Evolutionary conservation across 176 grass and related monocot species (phyloP).

Genomic region (Juncus inflexus): DNA sequence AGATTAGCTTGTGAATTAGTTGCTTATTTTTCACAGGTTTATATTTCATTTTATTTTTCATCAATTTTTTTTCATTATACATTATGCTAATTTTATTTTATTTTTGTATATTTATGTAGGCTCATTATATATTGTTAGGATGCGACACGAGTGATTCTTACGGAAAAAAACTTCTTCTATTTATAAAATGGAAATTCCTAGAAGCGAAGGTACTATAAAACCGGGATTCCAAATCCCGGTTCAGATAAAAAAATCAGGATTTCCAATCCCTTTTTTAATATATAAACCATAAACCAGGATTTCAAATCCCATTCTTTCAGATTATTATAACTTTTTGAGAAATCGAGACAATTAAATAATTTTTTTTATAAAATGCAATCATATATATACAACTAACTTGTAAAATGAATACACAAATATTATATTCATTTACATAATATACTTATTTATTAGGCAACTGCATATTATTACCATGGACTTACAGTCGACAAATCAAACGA

Average conservation of each 20-base stretch:
- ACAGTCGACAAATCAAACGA: slow-evolving; percentile 71
- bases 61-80: neutral
- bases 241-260: no score
- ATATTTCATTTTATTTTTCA: neutral
- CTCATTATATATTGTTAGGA: slow-evolving; percentile 71
- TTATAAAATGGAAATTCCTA: slow-evolving; percentile 94
- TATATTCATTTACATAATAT: no score
- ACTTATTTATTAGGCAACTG: slow-evolving; percentile 51
- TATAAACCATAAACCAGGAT: no score
- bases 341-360: no score
- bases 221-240: no score
- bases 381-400: neutral
- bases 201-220: slow-evolving; percentile 66
- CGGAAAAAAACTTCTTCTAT: slow-evolving; percentile 79
- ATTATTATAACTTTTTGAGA: no score
- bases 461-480: slow-evolving; percentile 87
- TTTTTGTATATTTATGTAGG: slow-evolving; percentile 42
- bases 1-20: slow-evolving; percentile 86
- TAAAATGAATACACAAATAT: no score
- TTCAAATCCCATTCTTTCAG: neutral
- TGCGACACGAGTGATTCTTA: slow-evolving; percentile 73
- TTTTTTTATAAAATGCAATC: no score
- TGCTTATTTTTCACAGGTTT: slow-evolving; percentile 85
- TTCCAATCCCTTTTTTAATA: no score
- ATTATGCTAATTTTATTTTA: slow-evolving; percentile 4